These are phyloP conservation scores for Kazachstania africana DNA, from an alignment of 805 yeast genomes.

Conservation along the genomic window DNA sequence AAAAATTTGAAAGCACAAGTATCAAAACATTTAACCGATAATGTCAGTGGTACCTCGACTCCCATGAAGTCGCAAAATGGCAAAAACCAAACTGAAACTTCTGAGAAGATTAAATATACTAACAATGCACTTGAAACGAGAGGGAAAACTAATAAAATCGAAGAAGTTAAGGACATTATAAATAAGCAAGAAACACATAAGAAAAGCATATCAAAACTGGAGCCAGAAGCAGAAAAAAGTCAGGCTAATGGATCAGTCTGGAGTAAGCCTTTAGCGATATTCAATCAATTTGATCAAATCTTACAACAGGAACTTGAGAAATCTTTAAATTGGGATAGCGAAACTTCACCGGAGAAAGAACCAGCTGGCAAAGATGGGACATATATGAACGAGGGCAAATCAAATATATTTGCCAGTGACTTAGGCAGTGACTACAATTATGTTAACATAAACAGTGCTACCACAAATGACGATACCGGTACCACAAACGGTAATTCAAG, in stretches of 20 bases:
- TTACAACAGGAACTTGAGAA: conserved; percentile 57
- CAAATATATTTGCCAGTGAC: background rate
- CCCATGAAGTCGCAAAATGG: background rate
- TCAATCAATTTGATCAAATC: conserved; percentile 58
- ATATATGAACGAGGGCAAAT: background rate
- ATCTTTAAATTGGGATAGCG: conserved; percentile 28
- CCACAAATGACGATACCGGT: conserved; percentile 11
- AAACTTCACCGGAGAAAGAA: conserved; percentile 1
- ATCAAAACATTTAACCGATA: conserved; percentile 10
- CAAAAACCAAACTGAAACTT: background rate
- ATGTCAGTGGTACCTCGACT: background rate
- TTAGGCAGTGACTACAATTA: background rate
- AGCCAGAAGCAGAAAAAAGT: background rate
- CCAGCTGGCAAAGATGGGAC: background rate
- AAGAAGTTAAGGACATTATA: background rate
- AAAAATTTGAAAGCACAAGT: conserved; percentile 26
- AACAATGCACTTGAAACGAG: background rate
- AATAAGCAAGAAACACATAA: background rate
- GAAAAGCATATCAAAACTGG: background rate
- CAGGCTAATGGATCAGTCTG: conserved; percentile 23
- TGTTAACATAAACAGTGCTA: background rate
- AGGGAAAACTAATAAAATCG: background rate
- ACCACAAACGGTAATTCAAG: no score
- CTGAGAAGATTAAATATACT: background rate
- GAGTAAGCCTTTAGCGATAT: conserved; percentile 46